Evolutionary conservation across 441 rosid species (phyloP), one percentile per base, ranked within the genome.

Genomic region (Aleurites moluccanus): DNA sequence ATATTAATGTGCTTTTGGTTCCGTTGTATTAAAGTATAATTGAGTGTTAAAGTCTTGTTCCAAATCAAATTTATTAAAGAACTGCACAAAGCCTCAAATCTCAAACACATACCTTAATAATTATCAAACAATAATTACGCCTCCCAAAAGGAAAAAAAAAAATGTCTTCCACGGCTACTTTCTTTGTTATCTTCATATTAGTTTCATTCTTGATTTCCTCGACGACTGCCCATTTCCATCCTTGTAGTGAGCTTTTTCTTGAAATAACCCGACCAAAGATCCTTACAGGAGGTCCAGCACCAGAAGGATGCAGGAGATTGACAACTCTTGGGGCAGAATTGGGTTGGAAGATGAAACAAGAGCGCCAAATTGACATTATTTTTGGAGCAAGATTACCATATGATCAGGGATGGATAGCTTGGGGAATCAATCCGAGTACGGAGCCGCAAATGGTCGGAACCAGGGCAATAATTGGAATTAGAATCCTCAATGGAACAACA

Each of bases 361-460:
- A 30, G 20, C 45, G 62, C 0, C 35, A 27, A 52, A 49, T 87
- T 9, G 78, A 82, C 1, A 60, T 89, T 9, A 15, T 83, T 33
- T 73, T 87, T 27, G 88, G 86, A 59, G 59, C 62, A 0, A 72
- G 47, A 57, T 33, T 64, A 30, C 33, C 3, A 4, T 11, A 65
- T 10, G 79, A 64, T 1, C 16, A 23, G 2, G 77, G 80, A 25
- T 88, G 92, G 92, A 73, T 88, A 4, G 92, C 86, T 14, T 86
- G 92, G 92, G 88, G 92, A 0, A 81, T 88, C 10, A 88, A 88
- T 65, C 92, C 91, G 0, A 10, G 15, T 6, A 18, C 61, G 18
- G 10, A 10, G 64, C 85, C 86, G 0, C 77, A 72, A 18, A 86
- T 86, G 92, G 83, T 86, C 4, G 90, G 92, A 15, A 88, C 92